Conservation (phyloP, 805 yeast species). For the Metschnikowia kunwiensis region DNA sequence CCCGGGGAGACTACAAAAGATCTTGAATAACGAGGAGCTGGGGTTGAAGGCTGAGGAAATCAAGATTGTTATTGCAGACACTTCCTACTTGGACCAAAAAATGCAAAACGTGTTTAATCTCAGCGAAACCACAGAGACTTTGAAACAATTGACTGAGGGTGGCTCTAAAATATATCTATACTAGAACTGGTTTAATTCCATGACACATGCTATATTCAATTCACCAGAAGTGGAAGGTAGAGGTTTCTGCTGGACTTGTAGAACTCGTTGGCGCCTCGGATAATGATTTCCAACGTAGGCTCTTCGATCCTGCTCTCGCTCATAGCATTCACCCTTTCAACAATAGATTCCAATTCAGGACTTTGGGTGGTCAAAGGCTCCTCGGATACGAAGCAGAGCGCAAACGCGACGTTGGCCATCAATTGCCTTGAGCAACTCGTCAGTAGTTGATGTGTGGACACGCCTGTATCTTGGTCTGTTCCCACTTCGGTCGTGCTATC, state of each 20-base stretch:
- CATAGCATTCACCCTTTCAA: constrained; percentile 2
- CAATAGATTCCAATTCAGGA: background rate
- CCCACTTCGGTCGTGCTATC: no score
- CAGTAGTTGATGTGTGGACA: no score
- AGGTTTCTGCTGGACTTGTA: constrained; percentile 27
- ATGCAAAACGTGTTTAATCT: constrained; percentile 59
- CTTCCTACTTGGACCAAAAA: constrained; percentile 59
- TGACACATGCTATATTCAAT: background rate
- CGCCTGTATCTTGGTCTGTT: no score
- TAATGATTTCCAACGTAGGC: constrained; percentile 17
- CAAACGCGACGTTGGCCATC: constrained; percentile 25
- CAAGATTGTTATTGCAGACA: constrained; percentile 56
- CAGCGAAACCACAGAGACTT: constrained; percentile 41
- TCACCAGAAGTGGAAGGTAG: constrained; percentile 22
- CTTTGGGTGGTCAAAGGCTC: constrained; percentile 4
- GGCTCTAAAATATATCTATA: constrained; percentile 54
- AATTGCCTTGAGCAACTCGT: constrained; percentile 14
- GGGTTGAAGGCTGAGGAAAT: constrained; percentile 43
- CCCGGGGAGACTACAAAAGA: constrained; percentile 54
- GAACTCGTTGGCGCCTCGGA: constrained; percentile 25
- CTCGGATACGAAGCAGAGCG: constrained; percentile 18
- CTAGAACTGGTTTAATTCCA: constrained; percentile 18
- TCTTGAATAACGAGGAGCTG: constrained; percentile 43
- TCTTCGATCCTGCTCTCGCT: constrained; percentile 15
- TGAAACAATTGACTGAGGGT: constrained; percentile 40